Percentiles rank a stretch among this genome's conserved stretches.
These are phyloP conservation scores for Sugiyamaella pinicola DNA, from an alignment of 1,139 yeast species.

Conservation along the genomic window DNA sequence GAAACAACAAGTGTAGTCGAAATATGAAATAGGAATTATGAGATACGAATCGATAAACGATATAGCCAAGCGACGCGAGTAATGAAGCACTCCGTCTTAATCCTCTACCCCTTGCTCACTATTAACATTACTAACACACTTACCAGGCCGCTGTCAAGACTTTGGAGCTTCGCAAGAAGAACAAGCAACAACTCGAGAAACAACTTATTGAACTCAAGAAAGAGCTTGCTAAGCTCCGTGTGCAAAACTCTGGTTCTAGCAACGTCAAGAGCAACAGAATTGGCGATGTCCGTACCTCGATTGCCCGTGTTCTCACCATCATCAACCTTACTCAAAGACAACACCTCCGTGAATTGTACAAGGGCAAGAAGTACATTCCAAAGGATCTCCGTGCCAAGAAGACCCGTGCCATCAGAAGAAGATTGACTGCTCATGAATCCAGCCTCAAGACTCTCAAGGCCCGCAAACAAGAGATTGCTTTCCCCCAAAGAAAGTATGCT, in stretches of 20 bases:
- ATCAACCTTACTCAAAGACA: slow-evolving; percentile 97
- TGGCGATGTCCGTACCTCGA: slow-evolving; percentile 91
- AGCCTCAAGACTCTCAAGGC: slow-evolving; percentile 82
- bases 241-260: slow-evolving; percentile 67
- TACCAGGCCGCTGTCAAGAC: slow-evolving; percentile 56
- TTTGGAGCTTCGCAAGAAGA: slow-evolving; percentile 95
- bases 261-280: slow-evolving; percentile 66
- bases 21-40: too few relatives aligned
- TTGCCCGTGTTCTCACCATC: slow-evolving; percentile 96
- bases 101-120: neutral
- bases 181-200: slow-evolving; percentile 93
- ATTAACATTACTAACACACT: neutral
- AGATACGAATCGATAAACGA: neutral
- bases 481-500: slow-evolving; percentile 98
- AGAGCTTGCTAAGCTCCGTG: slow-evolving; percentile 95
- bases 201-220: slow-evolving; percentile 96
- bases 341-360: slow-evolving; percentile 90
- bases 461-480: slow-evolving; percentile 88
- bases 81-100: too few relatives aligned
- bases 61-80: neutral
- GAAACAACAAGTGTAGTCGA: too few relatives aligned
- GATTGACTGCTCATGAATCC: slow-evolving; percentile 86
- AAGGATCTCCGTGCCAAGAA: slow-evolving; percentile 99
- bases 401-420: slow-evolving; percentile 99
- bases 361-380: slow-evolving; percentile 94